These are phyloP conservation scores for Schwanniomyces polymorphus DNA, from an alignment of 805 yeast genomes.

Conservation along the genomic window DNA sequence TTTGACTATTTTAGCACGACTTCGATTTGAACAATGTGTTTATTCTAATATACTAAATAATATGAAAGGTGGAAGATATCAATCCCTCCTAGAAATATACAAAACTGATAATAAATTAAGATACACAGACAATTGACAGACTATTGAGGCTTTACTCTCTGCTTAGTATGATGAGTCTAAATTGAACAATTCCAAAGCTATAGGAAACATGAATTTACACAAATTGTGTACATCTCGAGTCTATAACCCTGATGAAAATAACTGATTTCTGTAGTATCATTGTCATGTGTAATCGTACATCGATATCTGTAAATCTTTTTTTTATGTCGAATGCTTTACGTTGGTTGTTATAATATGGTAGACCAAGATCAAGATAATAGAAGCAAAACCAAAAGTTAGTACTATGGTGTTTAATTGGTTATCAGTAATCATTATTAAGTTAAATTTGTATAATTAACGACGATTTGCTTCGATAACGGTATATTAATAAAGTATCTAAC, in stretches of 20 bases:
- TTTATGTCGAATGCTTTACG: constrained; percentile 15
- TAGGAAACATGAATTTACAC: no score
- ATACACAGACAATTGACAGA: neutral
- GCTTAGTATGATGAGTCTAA: no score
- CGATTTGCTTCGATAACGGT: neutral
- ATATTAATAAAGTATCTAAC: neutral
- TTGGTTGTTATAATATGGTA: constrained; percentile 69
- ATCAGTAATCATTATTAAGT: constrained; percentile 74
- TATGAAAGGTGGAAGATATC: neutral
- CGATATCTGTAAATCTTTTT: neutral
- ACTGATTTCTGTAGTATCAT: neutral
- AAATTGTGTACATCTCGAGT: no score
- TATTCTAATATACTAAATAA: neutral
- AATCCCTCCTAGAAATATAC: neutral
- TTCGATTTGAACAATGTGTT: neutral
- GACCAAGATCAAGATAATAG: constrained; percentile 68
- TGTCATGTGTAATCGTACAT: neutral
- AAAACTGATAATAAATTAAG: neutral
- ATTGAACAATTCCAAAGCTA: no score
- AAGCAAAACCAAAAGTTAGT: constrained; percentile 67
- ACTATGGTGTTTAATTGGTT: constrained; percentile 73
- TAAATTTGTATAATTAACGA: neutral
- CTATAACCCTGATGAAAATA: neutral
- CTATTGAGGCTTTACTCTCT: no score
- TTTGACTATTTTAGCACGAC: neutral